phyloP scores from a whole-genome alignment of 1,139 yeast species.

The Pneumocystis murina region DNA sequence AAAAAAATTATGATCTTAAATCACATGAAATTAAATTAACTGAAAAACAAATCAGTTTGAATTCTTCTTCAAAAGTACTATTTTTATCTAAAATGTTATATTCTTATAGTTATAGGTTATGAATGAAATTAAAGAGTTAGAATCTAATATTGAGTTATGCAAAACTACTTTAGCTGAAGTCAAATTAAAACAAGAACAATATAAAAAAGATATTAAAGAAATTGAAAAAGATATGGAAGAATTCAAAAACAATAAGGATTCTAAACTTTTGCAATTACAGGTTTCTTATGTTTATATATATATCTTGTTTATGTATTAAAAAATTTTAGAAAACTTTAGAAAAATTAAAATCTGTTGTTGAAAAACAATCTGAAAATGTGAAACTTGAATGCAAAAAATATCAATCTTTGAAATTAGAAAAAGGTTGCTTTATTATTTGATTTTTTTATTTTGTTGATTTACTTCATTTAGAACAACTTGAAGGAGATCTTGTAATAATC shows the following conservation, averaged over 20 bases:
- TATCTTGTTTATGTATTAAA: not conserved
- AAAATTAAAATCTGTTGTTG: constrained; percentile 28
- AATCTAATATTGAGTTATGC: constrained; percentile 14
- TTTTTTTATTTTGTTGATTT: not conserved
- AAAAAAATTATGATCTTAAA: constrained; percentile 49
- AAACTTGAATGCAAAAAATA: constrained; percentile 37
- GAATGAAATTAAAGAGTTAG: constrained; percentile 11
- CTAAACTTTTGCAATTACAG: constrained; percentile 51
- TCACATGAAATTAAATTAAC: constrained; percentile 54
- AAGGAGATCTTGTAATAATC: constrained; percentile 38
- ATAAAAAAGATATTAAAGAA: constrained; percentile 22
- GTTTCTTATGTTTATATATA: not conserved
- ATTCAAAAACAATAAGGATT: constrained; percentile 63
- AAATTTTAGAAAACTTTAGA: constrained; percentile 35
- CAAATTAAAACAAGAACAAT: constrained; percentile 27
- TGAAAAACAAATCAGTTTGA: constrained; percentile 43
- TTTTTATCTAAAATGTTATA: not conserved
- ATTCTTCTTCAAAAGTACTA: constrained; percentile 35
- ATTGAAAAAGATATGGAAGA: constrained; percentile 73
- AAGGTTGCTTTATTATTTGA: constrained; percentile 13
- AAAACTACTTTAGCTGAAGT: constrained; percentile 36
- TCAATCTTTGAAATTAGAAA: constrained; percentile 55
- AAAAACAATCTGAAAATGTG: constrained; percentile 30
- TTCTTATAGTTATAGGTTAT: constrained; percentile 17
- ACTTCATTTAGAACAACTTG: constrained; percentile 38